phyloP scores from a whole-genome alignment of 179 eudicot species.

The Pouteria campechiana region DNA sequence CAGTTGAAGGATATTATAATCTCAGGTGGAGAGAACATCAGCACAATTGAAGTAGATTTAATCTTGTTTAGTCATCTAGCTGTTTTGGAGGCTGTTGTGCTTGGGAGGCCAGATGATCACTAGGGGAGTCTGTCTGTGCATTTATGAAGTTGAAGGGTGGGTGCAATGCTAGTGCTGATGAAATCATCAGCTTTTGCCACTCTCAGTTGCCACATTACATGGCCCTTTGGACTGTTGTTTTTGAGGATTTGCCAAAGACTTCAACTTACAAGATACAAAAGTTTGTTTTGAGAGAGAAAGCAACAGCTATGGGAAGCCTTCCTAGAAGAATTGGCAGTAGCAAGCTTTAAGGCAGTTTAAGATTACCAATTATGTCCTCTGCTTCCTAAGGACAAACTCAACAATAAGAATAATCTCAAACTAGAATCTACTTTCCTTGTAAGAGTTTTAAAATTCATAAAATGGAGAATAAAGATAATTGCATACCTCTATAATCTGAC shows the following conservation, averaged over 20 bases:
- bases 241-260: conserved; percentile 68
- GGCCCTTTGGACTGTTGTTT: conserved; percentile 72
- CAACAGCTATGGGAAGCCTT: conserved; percentile 68
- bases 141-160: conserved; percentile 66
- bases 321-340: conserved; percentile 21
- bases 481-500: conserved; percentile 58
- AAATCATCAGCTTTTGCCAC: conserved; percentile 51
- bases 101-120: conserved; percentile 69
- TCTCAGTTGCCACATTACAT: conserved; percentile 57
- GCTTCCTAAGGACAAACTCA: conserved; percentile 42
- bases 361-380: conserved; percentile 55
- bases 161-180: conserved; percentile 18
- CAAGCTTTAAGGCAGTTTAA: conserved; percentile 39
- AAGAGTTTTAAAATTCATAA: background rate
- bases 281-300: conserved; percentile 56
- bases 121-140: conserved; percentile 87
- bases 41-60: conserved; percentile 71
- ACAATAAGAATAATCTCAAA: too few species aligned
- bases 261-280: conserved; percentile 81
- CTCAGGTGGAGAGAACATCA: conserved; percentile 87
- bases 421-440: too few species aligned
- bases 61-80: conserved; percentile 55
- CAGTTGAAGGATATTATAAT: conserved; percentile 68
- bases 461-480: background rate
- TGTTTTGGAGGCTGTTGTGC: conserved; percentile 71